phyloP scores from a whole-genome alignment of 1,139 yeast species.

The Hyphopichia pseudoburtonii region DNA sequence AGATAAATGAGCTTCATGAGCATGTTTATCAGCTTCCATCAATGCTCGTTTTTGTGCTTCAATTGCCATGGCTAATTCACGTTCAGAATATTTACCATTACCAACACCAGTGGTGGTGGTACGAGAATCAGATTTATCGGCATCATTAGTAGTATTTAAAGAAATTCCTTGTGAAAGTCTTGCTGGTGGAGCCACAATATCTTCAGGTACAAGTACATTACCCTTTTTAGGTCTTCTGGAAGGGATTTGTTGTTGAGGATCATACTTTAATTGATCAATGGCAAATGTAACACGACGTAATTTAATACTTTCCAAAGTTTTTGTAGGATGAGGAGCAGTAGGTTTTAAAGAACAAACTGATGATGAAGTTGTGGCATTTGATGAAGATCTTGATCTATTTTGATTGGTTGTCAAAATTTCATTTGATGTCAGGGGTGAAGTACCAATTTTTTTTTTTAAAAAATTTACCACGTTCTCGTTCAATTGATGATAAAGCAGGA shows the following conservation, averaged over 20 bases:
- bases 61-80: slow-evolving; percentile 53
- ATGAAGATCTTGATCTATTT: too few species aligned
- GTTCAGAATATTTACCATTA: slow-evolving; percentile 44
- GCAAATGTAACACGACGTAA: slow-evolving; percentile 76
- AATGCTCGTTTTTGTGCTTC: slow-evolving; percentile 57
- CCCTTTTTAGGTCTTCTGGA: slow-evolving; percentile 82
- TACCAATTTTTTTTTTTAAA: too few species aligned
- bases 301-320: slow-evolving; percentile 20
- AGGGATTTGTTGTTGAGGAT: slow-evolving; percentile 96
- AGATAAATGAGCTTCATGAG: slow-evolving; percentile 69
- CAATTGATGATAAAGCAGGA: background rate
- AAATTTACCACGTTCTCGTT: slow-evolving; percentile 1
- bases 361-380: too few species aligned
- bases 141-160: slow-evolving; percentile 28
- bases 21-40: slow-evolving; percentile 67
- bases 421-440: too few species aligned
- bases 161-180: slow-evolving; percentile 65
- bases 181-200: slow-evolving; percentile 61
- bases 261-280: slow-evolving; percentile 62
- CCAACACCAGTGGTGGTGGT: slow-evolving; percentile 9
- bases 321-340: too few species aligned
- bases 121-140: slow-evolving; percentile 2
- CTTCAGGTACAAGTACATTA: slow-evolving; percentile 75
- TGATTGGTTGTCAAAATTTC: too few species aligned
- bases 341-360: too few species aligned